These are phyloP conservation scores for Theileria orientalis DNA, from an alignment of 169 alveolate genomes.

Conservation along the genomic window DNA sequence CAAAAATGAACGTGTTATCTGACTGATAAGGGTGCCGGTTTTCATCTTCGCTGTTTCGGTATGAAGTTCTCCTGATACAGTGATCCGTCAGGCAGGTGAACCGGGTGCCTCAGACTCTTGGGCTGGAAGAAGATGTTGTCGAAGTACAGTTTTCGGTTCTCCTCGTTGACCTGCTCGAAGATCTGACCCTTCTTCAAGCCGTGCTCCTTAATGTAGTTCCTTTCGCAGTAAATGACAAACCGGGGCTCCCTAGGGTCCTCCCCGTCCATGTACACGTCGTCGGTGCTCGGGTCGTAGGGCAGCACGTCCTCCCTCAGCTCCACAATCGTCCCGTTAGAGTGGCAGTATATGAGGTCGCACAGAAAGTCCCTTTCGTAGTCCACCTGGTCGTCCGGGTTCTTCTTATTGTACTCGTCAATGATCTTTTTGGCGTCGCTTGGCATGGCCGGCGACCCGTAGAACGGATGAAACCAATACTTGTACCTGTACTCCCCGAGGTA, in stretches of 20 bases:
- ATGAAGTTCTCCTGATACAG: not conserved
- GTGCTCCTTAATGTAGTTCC: slow-evolving; percentile 57
- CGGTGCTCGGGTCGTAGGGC: slow-evolving; percentile 48
- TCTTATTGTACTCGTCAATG: slow-evolving; percentile 68
- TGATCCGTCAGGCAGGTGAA: slow-evolving; percentile 72
- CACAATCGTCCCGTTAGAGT: slow-evolving; percentile 78
- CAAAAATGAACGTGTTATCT: too few species aligned
- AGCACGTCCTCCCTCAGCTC: slow-evolving; percentile 64
- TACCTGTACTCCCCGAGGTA: slow-evolving; percentile 69
- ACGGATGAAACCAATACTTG: slow-evolving; percentile 68
- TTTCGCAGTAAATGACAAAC: slow-evolving; percentile 43
- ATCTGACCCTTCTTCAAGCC: slow-evolving; percentile 52
- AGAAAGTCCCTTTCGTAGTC: slow-evolving; percentile 60
- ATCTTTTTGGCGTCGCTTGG: slow-evolving; percentile 61
- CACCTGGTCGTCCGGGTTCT: slow-evolving; percentile 64
- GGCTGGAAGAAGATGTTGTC: slow-evolving; percentile 75
- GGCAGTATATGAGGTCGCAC: slow-evolving; percentile 70
- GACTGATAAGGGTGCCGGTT: too few species aligned
- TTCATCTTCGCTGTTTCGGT: not conserved
- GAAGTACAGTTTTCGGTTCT: slow-evolving; percentile 38
- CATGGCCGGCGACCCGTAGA: slow-evolving; percentile 70
- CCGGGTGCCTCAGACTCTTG: slow-evolving; percentile 65
- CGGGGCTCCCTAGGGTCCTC: slow-evolving; percentile 68
- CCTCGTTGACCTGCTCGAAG: slow-evolving; percentile 44
- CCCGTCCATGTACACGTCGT: slow-evolving; percentile 43